Evolutionary conservation across 345 rosid genomes (phyloP).

Genomic region (Gossypium raimondii): DNA sequence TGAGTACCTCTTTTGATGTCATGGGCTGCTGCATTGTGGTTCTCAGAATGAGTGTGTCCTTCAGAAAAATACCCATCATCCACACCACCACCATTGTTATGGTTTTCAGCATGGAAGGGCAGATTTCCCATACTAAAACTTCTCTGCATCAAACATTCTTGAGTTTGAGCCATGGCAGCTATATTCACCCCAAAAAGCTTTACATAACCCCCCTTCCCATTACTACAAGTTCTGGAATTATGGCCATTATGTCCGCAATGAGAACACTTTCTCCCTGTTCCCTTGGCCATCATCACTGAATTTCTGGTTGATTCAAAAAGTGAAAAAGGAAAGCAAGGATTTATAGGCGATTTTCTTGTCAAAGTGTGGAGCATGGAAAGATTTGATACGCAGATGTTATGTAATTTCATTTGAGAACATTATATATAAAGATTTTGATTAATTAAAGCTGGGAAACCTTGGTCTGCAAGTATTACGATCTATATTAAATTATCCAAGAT

Average conservation of each 20-base stretch:
- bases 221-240: conserved; percentile 47
- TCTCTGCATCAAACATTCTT: conserved; percentile 28
- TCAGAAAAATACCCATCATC: conserved; percentile 46
- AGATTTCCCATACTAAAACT: conserved; percentile 46
- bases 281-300: conserved; percentile 22
- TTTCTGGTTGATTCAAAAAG: too few species aligned
- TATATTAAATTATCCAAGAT: too few species aligned
- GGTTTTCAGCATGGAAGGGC: conserved; percentile 18
- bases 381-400: too few species aligned
- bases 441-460: too few species aligned
- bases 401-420: too few species aligned
- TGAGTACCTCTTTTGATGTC: conserved; percentile 42
- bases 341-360: too few species aligned
- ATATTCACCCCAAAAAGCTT: conserved; percentile 61
- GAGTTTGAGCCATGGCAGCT: conserved; percentile 16
- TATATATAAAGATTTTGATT: too few species aligned
- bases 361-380: too few species aligned
- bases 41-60: conserved; percentile 34
- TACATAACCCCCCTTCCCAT: conserved; percentile 22
- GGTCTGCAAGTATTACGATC: too few species aligned
- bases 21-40: conserved; percentile 20
- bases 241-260: conserved; percentile 46
- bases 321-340: too few species aligned
- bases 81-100: neutral
- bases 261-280: conserved; percentile 40